Base-by-base conservation (phyloP, 768 basidiomycete genomes). In the Gloeopeniophorella convolvens region DNA sequence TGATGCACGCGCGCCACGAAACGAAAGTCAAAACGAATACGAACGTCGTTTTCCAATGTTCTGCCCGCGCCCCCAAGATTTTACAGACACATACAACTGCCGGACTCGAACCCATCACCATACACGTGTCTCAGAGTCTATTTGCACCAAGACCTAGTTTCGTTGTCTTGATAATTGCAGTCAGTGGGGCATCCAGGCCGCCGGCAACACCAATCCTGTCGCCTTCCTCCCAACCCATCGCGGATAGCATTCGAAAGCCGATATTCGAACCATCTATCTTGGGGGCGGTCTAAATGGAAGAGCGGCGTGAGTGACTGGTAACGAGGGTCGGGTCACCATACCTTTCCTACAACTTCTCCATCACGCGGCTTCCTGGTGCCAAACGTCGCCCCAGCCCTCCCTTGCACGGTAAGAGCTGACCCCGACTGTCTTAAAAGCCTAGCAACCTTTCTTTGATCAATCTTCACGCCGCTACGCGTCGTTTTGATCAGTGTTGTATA, bases 171-270 rank as follows among this genome's bases (percentile, higher is more conserved):
- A 94, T 84, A 42, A 91, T 77, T 11, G 89, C 92, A 0, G 80
- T 80, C 46, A 96, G 69, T 28, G 92, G 92, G 5, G 68, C 79
- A 21, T 84, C 82, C 47, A 95, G 65, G 0, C 89, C 89, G 0
- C 76, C 72, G 1, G 65, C 67, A 2, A 68, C 57, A 4, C 92
- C 92, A 59, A 95, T 92, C 11, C 76, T 70, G 34, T 80, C 74
- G 0, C 92, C 92, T 59, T 91, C 88, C 3, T 78, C 64, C 92
- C 92, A 95, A 34, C 94, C 94, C 94, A 97, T 96, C 53, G 77
- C 72, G 13, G 83, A 80, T 55, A 97, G 64, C 80, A 98, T 78
- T 68, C 69, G 79, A 70, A 95, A 96, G 0, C 95, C 95, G 42
- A 93, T 61, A 59, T 97, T 97, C 2, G 78, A 70, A 55, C 77